These are phyloP conservation scores for Didymosphaeria variabile DNA, from an alignment of 2,329 filamentous ascomycete genomes.

Conservation along the genomic window DNA sequence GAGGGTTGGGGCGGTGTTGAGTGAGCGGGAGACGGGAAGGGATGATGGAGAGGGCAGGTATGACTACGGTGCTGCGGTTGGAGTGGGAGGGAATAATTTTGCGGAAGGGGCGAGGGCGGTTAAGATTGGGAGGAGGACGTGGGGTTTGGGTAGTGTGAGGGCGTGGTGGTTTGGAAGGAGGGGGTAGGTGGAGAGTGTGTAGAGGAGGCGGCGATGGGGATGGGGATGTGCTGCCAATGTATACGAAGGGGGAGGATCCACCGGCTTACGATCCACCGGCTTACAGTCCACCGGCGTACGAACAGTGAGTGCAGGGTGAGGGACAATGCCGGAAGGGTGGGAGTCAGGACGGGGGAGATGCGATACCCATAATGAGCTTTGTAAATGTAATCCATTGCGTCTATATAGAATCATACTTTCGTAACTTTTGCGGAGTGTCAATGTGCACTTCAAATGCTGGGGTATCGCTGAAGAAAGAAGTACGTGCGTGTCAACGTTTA, in stretches of 20 bases:
- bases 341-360: not conserved
- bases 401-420: conserved; percentile 2
- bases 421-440: conserved; percentile 14
- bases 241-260: conserved; percentile 12
- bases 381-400: not conserved
- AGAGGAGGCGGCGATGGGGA: conserved; percentile 1
- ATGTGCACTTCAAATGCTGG: conserved; percentile 10
- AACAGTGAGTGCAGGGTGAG: not conserved
- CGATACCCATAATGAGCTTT: not conserved
- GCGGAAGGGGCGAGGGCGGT: not conserved
- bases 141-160: not conserved
- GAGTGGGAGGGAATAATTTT: conserved; percentile 1
- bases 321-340: not conserved
- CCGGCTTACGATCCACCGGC: conserved; percentile 14
- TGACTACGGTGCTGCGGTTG: not conserved
- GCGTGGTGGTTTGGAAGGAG: not conserved
- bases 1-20: not conserved
- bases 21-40: not conserved
- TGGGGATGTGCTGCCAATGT: conserved; percentile 12
- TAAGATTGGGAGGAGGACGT: not conserved
- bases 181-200: too few relatives aligned
- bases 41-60: not conserved
- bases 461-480: conserved; percentile 20
- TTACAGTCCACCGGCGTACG: conserved; percentile 13
- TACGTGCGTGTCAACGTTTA: conserved; percentile 18